A percentile compares a stretch with the other conserved stretches of the same genome.
These are phyloP conservation scores for Mycena kentingensis DNA, from an alignment of 768 basidiomycete species.

Conservation along the genomic window DNA sequence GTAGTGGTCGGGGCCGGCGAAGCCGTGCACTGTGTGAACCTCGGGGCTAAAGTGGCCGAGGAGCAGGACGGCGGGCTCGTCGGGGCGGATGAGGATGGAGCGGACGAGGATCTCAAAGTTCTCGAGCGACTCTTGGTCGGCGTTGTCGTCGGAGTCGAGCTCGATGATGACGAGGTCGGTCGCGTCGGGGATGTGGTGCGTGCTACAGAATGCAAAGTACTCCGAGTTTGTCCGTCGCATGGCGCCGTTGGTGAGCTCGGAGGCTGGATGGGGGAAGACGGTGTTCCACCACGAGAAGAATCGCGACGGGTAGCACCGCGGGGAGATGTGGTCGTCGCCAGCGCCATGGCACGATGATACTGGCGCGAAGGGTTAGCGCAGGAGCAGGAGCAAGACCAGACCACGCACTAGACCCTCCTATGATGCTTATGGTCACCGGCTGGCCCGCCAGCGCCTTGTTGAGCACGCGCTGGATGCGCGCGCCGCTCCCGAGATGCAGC, in stretches of 20 bases:
- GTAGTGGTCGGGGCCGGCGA: conserved; percentile 86
- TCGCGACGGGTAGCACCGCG: conserved; percentile 87
- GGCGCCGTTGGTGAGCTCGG: conserved; percentile 96
- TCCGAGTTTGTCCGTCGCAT: conserved; percentile 89
- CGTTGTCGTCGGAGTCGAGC: conserved; percentile 86
- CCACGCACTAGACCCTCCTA: conserved; percentile 81
- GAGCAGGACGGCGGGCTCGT: conserved; percentile 88
- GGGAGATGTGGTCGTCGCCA: conserved; percentile 85
- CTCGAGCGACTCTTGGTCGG: conserved; percentile 70
- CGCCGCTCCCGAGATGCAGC: conserved; percentile 78
- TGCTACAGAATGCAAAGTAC: conserved; percentile 94
- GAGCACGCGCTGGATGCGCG: conserved; percentile 78
- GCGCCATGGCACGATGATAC: conserved; percentile 94
- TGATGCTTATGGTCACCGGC: conserved; percentile 85
- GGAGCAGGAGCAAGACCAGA: neutral
- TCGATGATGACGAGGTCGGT: conserved; percentile 96
- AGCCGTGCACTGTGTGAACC: conserved; percentile 74
- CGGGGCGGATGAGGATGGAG: conserved; percentile 85
- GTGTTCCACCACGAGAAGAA: conserved; percentile 98
- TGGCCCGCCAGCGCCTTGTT: conserved; percentile 82
- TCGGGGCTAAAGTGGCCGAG: conserved; percentile 97
- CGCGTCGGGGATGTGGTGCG: conserved; percentile 90
- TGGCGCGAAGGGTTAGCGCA: conserved; percentile 32
- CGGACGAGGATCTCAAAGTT: conserved; percentile 93
- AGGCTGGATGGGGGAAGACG: conserved; percentile 97